Evolutionary conservation across 192 early-diverging fungal species (phyloP).

Genomic region (Radiomyces spectabilis): DNA sequence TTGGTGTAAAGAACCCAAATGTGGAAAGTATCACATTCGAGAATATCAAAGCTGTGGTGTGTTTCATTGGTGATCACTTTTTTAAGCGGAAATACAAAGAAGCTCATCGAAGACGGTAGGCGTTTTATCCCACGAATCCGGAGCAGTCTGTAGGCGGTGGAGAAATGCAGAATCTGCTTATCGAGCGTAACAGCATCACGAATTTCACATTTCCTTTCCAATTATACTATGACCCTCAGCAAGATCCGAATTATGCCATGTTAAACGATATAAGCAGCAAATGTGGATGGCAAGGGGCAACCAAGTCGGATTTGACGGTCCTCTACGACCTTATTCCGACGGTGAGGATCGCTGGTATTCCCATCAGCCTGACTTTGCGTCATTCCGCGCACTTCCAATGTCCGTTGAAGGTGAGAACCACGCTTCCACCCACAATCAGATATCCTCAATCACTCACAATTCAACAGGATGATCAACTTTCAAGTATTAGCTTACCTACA

Average conservation of each 20-base stretch:
- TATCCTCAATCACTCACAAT: no score
- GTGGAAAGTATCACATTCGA: slow-evolving; percentile 17
- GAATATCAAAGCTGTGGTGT: slow-evolving; percentile 19
- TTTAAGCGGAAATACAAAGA: no score
- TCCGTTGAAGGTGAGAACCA: not conserved
- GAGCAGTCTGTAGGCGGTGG: slow-evolving; percentile 39
- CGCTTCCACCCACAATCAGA: no score
- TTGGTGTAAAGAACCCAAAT: slow-evolving; percentile 22
- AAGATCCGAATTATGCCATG: slow-evolving; percentile 29
- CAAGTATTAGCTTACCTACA: no score
- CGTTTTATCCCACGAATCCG: slow-evolving; percentile 6
- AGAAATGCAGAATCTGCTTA: slow-evolving; percentile 24
- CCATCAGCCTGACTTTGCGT: not conserved
- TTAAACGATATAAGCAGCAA: slow-evolving; percentile 26
- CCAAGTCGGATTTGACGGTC: not conserved
- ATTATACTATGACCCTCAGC: slow-evolving; percentile 26
- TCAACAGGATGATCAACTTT: no score
- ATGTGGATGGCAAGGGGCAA: not conserved
- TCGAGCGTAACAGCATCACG: slow-evolving; percentile 28
- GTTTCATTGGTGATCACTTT: not conserved
- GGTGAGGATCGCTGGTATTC: not conserved
- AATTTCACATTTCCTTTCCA: slow-evolving; percentile 40
- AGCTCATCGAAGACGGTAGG: slow-evolving; percentile 7
- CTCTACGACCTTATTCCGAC: not conserved
- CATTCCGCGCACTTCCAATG: not conserved